A percentile compares a stretch with the other conserved stretches of the same genome.
phyloP scores from a whole-genome alignment of 306 rosid species.

The Sicyos edulis region DNA sequence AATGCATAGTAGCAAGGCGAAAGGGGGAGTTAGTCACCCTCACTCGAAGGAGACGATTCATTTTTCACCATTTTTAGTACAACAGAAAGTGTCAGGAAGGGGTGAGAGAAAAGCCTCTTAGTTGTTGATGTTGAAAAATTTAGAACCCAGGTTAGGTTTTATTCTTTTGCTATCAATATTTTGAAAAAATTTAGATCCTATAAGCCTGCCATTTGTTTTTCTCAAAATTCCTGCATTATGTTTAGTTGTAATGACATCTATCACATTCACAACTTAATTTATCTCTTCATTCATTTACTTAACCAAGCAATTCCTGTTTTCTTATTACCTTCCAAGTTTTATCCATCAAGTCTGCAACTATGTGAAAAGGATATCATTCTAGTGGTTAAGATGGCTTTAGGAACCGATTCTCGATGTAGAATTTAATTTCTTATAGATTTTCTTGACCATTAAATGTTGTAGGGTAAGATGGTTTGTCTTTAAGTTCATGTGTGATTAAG shows the following conservation, averaged over 20 bases:
- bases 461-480: too few species aligned
- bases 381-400: too few species aligned
- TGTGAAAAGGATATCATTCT: neutral
- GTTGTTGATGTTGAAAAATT: slow-evolving; percentile 14
- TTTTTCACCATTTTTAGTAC: slow-evolving; percentile 35
- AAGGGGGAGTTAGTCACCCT: neutral
- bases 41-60: slow-evolving; percentile 29
- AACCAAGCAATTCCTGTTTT: neutral
- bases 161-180: slow-evolving; percentile 41
- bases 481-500: too few species aligned
- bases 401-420: too few species aligned
- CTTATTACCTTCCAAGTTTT: neutral
- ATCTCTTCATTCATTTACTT: slow-evolving; percentile 22
- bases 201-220: slow-evolving; percentile 36
- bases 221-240: slow-evolving; percentile 11
- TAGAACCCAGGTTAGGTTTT: slow-evolving; percentile 15
- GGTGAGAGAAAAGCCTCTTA: slow-evolving; percentile 1
- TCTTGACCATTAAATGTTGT: too few species aligned
- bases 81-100: neutral
- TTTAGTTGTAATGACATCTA: slow-evolving; percentile 20
- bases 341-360: neutral
- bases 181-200: slow-evolving; percentile 44
- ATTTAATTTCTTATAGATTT: too few species aligned
- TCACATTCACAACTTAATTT: slow-evolving; percentile 28
- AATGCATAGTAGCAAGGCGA: neutral